Base-by-base conservation (phyloP, 2,329 filamentous ascomycete genomes). In the Claviceps maximensis region DNA sequence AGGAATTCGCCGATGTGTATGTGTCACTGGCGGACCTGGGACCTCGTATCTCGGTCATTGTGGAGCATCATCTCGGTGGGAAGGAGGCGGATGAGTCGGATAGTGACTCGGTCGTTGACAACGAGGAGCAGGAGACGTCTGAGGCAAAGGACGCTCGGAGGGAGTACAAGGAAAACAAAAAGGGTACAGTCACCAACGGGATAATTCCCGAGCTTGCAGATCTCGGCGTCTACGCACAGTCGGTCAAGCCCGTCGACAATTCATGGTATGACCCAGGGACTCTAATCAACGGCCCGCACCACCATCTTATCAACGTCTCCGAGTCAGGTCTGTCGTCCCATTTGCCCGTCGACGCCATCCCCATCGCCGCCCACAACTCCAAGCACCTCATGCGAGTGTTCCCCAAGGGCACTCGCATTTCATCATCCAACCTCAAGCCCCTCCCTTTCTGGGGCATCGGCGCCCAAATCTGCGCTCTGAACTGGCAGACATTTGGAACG, bases 231-330 rank as follows among this genome's bases (percentile, higher is more conserved):
- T 86, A 86, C 58, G 83, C 82, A 0, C 83, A 86, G 61, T 83
- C 80, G 0, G 80, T 86, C 53, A 86, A 86, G 62, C 83, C 83
- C 0, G 67, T 68, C 52, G 76, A 86, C 64, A 78, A 82, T 59
- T 82, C 80, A 0, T 86, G 83, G 83, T 84, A 75, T 61, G 75
- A 79, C 19, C 60, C 68, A 3, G 71, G 69, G 2, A 58, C 65
- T 17, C 64, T 77, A 27, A 61, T 72, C 62, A 79, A 84, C 53
- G 77, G 74, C 0, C 81, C 80, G 33, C 79, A 82, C 56, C 77
- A 84, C 60, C 81, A 83, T 54, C 75, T 84, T 56, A 82, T 84
- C 73, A 86, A 87, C 60, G 75, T 86, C 3, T 86, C 82, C 2
- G 83, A 86, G 63, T 76, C 74, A 1, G 79, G 78, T 0, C 68